These are phyloP conservation scores for Pharus latifolius DNA, from an alignment of 176 grass and related monocot genomes.

Conservation along the genomic window DNA sequence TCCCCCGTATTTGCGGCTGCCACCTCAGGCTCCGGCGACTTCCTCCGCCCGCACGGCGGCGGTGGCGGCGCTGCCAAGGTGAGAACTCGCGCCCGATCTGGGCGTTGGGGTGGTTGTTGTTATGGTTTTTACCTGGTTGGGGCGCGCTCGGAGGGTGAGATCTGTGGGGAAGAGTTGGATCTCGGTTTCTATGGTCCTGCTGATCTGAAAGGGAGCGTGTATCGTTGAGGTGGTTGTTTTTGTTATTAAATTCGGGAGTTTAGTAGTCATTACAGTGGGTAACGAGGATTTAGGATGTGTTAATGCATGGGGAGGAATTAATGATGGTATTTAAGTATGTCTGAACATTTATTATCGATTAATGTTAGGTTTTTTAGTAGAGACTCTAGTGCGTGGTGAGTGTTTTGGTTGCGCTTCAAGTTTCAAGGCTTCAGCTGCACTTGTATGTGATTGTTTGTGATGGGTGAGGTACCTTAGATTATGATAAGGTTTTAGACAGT, in stretches of 20 bases:
- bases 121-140: constrained; percentile 12
- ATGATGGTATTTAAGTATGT: not conserved
- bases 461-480: too few species aligned
- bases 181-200: not conserved
- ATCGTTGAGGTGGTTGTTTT: not conserved
- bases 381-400: not conserved
- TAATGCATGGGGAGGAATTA: not conserved
- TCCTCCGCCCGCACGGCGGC: constrained; percentile 38
- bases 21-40: constrained; percentile 19
- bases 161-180: constrained; percentile 16
- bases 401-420: not conserved
- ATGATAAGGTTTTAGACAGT: too few species aligned
- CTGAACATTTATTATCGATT: not conserved
- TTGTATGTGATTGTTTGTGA: not conserved
- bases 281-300: not conserved
- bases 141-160: not conserved
- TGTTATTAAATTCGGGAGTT: not conserved
- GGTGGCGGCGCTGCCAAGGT: constrained; percentile 44
- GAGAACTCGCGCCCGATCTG: constrained; percentile 31
- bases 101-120: not conserved
- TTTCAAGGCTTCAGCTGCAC: not conserved
- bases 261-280: not conserved
- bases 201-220: not conserved
- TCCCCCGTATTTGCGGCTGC: constrained; percentile 45
- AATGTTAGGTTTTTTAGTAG: not conserved